These are phyloP conservation scores for Senecio squalidus DNA, from an alignment of 140 eudicot genomes.

Conservation along the genomic window DNA sequence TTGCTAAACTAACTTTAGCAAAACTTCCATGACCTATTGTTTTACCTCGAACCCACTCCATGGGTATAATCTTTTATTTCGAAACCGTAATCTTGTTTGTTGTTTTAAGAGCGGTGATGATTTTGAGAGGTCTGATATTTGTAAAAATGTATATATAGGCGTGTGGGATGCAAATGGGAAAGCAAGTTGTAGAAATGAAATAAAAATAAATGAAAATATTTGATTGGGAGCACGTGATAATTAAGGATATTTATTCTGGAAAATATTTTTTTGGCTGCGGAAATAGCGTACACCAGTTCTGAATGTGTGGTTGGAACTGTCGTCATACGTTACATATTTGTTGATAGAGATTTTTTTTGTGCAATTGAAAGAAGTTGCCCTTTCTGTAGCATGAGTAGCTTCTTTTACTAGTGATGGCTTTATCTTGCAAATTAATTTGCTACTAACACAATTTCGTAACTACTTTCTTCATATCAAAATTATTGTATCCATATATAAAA, in stretches of 20 bases:
- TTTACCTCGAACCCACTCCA: constrained; percentile 93
- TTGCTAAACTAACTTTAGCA: constrained; percentile 67
- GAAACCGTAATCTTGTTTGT: background rate
- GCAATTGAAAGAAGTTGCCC: constrained; percentile 7
- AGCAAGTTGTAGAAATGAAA: constrained; percentile 28
- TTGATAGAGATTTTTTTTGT: constrained; percentile 7
- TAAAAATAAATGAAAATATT: background rate
- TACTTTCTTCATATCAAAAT: too few relatives aligned
- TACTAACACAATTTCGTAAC: too few relatives aligned
- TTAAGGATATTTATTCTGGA: constrained; percentile 43
- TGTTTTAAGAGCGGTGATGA: constrained; percentile 1
- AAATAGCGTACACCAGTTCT: constrained; percentile 33
- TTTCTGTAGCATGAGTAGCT: constrained; percentile 21
- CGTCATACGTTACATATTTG: constrained; percentile 6
- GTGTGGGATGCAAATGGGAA: constrained; percentile 36
- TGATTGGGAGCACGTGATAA: constrained; percentile 53
- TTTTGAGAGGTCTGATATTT: constrained; percentile 13
- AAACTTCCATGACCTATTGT: constrained; percentile 84
- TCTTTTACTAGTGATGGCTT: background rate
- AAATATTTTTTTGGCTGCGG: constrained; percentile 17
- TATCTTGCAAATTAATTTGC: background rate
- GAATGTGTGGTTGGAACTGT: constrained; percentile 36
- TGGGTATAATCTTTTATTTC: constrained; percentile 3
- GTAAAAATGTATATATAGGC: constrained; percentile 21
- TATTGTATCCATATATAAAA: too few relatives aligned